A percentile compares a stretch with the other conserved stretches of the same genome.
Conservation (phyloP, 805 yeast genomes). For the Barnettozyma californica region DNA sequence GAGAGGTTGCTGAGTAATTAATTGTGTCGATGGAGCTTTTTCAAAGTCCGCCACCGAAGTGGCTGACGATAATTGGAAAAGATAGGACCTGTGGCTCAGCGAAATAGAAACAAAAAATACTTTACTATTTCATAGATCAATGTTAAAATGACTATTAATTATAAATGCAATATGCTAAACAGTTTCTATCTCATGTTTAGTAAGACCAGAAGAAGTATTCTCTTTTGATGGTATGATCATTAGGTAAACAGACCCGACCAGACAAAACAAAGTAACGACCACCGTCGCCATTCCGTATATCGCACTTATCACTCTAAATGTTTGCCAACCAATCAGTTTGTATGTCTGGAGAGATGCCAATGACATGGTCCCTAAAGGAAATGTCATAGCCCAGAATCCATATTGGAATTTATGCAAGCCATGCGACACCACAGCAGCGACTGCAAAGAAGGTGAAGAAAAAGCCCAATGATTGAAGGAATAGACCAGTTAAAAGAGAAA, state of each 20-base stretch:
- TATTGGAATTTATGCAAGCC: slow-evolving; percentile 38
- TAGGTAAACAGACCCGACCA: slow-evolving; percentile 7
- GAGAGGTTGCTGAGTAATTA: neutral
- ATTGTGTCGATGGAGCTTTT: neutral
- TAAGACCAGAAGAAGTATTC: neutral
- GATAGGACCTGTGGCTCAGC: too few relatives aligned
- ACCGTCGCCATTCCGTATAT: slow-evolving; percentile 42
- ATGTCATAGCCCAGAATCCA: slow-evolving; percentile 81
- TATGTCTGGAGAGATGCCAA: slow-evolving; percentile 52
- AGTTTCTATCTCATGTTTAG: neutral
- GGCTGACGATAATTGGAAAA: neutral
- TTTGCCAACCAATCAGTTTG: slow-evolving; percentile 39
- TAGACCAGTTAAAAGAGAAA: slow-evolving; percentile 37
- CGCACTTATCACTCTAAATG: slow-evolving; percentile 58
- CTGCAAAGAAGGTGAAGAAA: slow-evolving; percentile 45
- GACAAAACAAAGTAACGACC: slow-evolving; percentile 1
- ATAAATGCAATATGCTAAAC: neutral
- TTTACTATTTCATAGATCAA: neutral
- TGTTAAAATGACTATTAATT: neutral
- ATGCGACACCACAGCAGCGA: slow-evolving; percentile 28
- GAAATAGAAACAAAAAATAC: neutral
- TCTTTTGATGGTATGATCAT: slow-evolving; percentile 1
- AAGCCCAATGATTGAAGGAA: slow-evolving; percentile 51
- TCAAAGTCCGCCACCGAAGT: neutral
- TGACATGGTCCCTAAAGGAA: slow-evolving; percentile 84